A percentile compares a stretch with the other conserved stretches of the same genome.
Evolutionary conservation across 78 protist species (phyloP).

Genomic region (Chrysochromulina parva): DNA sequence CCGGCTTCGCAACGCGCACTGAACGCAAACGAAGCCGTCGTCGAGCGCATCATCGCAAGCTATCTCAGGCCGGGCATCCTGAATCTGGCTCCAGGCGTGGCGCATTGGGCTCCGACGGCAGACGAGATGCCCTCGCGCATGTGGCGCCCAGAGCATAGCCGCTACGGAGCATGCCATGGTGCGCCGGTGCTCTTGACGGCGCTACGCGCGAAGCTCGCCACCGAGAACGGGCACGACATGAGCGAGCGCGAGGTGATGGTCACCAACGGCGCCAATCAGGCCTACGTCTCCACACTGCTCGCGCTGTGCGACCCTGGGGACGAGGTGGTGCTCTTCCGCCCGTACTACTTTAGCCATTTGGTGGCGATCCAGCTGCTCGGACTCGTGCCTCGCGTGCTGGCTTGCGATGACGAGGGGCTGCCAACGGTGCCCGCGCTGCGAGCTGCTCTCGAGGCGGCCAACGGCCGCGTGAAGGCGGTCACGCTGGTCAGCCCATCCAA

Average conservation of each 20-base stretch:
- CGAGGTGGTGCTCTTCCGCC: conserved; percentile 2
- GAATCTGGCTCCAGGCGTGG: not conserved
- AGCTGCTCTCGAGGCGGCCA: too few relatives aligned
- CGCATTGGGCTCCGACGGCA: not conserved
- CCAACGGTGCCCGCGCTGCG: not conserved
- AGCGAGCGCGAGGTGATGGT: not conserved
- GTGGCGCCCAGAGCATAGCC: too few relatives aligned
- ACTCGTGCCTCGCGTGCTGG: not conserved
- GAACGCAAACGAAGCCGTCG: not conserved
- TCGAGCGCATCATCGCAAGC: not conserved
- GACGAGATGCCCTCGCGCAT: not conserved
- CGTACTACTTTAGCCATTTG: conserved; percentile 33
- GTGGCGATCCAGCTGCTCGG: not conserved
- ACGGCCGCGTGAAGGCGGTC: not conserved
- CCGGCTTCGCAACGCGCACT: not conserved
- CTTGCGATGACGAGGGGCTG: not conserved
- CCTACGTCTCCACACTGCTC: conserved; percentile 2
- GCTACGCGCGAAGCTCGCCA: not conserved
- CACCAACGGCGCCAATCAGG: conserved; percentile 45
- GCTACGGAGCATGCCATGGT: not conserved
- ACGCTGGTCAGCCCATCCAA: conserved; percentile 13
- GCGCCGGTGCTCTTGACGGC: not conserved
- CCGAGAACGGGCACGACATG: not conserved
- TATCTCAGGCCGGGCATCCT: not conserved
- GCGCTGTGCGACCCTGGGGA: conserved; percentile 11